Evolutionary conservation across 805 yeast species (phyloP).

Genomic region (Saccharomycopsis fermentans): DNA sequence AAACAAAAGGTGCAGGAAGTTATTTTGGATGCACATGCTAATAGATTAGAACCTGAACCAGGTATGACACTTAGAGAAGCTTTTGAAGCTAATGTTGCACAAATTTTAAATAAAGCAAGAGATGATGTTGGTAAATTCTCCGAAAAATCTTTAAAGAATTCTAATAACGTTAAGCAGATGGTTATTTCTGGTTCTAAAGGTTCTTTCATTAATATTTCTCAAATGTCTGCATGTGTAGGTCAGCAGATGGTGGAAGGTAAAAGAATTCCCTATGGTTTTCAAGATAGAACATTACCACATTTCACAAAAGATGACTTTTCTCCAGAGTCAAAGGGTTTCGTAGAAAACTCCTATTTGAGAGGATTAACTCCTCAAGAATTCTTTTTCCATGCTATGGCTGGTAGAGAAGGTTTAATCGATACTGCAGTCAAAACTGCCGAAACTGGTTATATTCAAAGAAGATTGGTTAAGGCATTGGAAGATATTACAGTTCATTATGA

Average conservation of each 20-base stretch:
- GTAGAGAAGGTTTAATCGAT: constrained; percentile 99
- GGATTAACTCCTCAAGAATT: constrained; percentile 98
- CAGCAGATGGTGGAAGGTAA: constrained; percentile 99
- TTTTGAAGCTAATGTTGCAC: constrained; percentile 92
- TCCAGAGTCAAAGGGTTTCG: constrained; percentile 97
- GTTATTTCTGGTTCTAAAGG: constrained; percentile 99
- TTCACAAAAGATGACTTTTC: constrained; percentile 97
- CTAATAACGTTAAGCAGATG: constrained; percentile 97
- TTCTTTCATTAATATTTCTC: constrained; percentile 96
- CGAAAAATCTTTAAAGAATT: constrained; percentile 87
- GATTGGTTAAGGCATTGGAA: constrained; percentile 92
- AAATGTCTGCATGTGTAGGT: constrained; percentile 99
- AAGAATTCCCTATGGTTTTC: constrained; percentile 96
- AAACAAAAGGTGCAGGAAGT: constrained; percentile 91
- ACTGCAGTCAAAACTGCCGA: constrained; percentile 99
- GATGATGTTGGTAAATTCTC: constrained; percentile 99
- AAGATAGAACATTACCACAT: constrained; percentile 94
- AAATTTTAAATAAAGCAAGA: constrained; percentile 94
- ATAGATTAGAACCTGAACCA: constrained; percentile 85
- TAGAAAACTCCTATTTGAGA: constrained; percentile 92
- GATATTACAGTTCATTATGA: constrained; percentile 98
- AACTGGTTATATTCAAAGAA: constrained; percentile 97
- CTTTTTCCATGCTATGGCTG: constrained; percentile 99
- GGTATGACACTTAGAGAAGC: constrained; percentile 99
- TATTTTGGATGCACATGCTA: constrained; percentile 83